Evolutionary conservation across 768 basidiomycete genomes (phyloP).

Genomic region (Pisolithus microcarpus): DNA sequence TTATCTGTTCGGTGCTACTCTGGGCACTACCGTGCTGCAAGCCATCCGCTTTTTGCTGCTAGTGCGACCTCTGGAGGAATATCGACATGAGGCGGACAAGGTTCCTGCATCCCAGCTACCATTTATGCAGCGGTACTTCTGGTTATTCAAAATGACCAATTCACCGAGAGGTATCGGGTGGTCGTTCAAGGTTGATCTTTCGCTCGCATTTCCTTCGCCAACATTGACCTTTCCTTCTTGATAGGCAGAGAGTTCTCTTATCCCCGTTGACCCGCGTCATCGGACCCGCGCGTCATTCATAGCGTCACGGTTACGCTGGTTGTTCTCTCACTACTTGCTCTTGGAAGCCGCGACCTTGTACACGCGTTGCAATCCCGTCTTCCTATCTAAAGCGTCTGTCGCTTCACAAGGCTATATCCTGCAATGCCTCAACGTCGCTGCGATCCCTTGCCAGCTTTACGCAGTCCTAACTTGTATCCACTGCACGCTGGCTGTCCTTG

Average conservation of each 20-base stretch:
- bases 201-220: background rate
- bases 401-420: background rate
- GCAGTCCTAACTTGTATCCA: background rate
- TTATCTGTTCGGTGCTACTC: background rate
- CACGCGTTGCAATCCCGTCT: slow-evolving; percentile 3
- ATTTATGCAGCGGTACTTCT: slow-evolving; percentile 1
- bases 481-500: background rate
- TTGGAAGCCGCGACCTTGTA: slow-evolving; percentile 1
- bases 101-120: background rate
- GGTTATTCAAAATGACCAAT: background rate
- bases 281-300: slow-evolving; percentile 2
- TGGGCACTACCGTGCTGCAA: background rate
- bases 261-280: background rate
- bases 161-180: slow-evolving; percentile 4
- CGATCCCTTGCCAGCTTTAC: background rate
- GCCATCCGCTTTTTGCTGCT: slow-evolving; percentile 1
- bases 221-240: background rate
- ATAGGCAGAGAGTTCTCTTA: background rate
- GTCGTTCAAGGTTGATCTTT: slow-evolving; percentile 1
- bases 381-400: background rate
- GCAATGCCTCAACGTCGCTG: background rate
- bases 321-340: background rate
- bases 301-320: background rate
- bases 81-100: background rate
- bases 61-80: background rate